These are phyloP conservation scores for Sporothrix mexicana DNA, from an alignment of 2,329 filamentous ascomycete species.

Conservation along the genomic window DNA sequence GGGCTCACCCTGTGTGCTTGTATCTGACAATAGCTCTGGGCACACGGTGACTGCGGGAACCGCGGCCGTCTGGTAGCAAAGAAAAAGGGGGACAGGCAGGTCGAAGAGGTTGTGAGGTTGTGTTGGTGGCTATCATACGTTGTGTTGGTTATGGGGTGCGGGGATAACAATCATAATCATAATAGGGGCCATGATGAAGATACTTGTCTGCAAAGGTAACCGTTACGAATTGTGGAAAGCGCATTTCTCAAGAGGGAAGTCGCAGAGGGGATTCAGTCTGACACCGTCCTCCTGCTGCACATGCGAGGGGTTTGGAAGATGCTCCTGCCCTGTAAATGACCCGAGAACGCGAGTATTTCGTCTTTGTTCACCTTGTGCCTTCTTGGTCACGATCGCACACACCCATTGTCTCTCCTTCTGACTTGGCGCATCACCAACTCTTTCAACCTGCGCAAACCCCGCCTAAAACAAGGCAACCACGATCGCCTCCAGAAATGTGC, in stretches of 20 bases:
- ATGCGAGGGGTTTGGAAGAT: neutral
- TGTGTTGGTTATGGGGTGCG: constrained; percentile 16
- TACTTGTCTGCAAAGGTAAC: neutral
- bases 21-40: constrained; percentile 12
- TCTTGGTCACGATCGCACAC: neutral
- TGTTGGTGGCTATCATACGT: constrained; percentile 23
- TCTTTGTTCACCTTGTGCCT: neutral
- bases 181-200: neutral
- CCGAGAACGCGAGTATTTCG: neutral
- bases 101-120: neutral
- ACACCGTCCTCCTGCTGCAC: neutral
- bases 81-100: neutral
- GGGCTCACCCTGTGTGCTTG: constrained; percentile 11
- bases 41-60: constrained; percentile 31
- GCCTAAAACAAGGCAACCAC: neutral
- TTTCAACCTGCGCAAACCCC: neutral
- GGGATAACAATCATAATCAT: neutral
- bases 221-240: neutral
- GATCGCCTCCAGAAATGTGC: neutral
- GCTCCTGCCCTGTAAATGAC: constrained; percentile 11
- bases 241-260: neutral
- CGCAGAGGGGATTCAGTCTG: neutral
- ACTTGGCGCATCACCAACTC: constrained; percentile 15
- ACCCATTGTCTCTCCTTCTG: neutral
- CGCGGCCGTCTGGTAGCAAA: constrained; percentile 15